Evolutionary conservation across 2,329 filamentous ascomycete genomes (phyloP).

Genomic region (Cladosporium sp.): DNA sequence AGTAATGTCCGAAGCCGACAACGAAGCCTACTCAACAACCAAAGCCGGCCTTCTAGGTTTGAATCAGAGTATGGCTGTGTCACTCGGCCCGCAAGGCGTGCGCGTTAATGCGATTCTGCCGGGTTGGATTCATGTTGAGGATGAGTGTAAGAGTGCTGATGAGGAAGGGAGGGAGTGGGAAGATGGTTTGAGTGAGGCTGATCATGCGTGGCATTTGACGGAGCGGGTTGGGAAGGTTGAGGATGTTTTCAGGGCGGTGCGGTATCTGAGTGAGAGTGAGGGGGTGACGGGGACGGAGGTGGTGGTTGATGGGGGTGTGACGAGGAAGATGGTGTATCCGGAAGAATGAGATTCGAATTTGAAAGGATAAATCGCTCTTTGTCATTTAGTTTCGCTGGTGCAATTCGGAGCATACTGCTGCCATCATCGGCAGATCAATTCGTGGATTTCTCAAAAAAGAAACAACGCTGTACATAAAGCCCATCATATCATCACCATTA

Average conservation of each 20-base stretch:
- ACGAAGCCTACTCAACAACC: constrained; percentile 52
- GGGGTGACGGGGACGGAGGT: constrained; percentile 50
- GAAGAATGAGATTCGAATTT: constrained; percentile 25
- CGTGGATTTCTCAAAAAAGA: constrained; percentile 2
- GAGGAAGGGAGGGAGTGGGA: constrained; percentile 46
- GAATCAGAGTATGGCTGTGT: constrained; percentile 51
- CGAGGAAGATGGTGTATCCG: constrained; percentile 48
- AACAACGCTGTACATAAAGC: not conserved
- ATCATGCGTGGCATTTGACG: constrained; percentile 52
- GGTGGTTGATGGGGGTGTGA: constrained; percentile 49
- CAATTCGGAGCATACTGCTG: not conserved
- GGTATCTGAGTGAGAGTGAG: constrained; percentile 43
- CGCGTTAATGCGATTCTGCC: constrained; percentile 53
- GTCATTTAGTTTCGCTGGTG: not conserved
- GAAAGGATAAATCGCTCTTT: not conserved
- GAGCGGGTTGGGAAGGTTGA: constrained; percentile 53
- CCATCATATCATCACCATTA: not conserved
- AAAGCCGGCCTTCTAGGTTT: constrained; percentile 55
- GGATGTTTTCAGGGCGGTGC: constrained; percentile 45
- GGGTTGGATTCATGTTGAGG: constrained; percentile 54
- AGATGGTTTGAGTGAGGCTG: constrained; percentile 46
- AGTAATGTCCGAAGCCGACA: constrained; percentile 50
- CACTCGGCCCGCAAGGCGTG: constrained; percentile 45
- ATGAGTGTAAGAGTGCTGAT: constrained; percentile 46
- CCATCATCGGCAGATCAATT: not conserved